phyloP scores from a whole-genome alignment of 768 basidiomycete species.

The Roridomyces roridus region DNA sequence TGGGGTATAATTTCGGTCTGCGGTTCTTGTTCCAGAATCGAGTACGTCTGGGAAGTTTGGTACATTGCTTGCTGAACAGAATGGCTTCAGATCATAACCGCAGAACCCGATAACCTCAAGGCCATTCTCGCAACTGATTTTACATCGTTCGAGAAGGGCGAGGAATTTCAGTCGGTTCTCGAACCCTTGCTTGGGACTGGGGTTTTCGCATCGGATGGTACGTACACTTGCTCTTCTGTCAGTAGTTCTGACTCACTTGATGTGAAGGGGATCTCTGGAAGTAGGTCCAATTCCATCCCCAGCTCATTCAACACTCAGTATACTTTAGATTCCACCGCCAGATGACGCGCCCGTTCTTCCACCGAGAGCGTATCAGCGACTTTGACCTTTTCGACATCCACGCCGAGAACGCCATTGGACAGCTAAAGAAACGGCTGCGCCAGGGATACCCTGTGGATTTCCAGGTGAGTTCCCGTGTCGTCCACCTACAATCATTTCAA shows the following conservation, averaged over 20 bases:
- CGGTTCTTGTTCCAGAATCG: constrained; percentile 1
- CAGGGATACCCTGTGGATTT: constrained; percentile 61
- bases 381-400: constrained; percentile 68
- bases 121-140: constrained; percentile 54
- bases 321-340: constrained; percentile 62
- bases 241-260: no score
- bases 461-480: constrained; percentile 43
- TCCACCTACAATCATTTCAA: background rate
- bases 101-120: constrained; percentile 56
- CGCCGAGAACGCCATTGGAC: constrained; percentile 49
- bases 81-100: background rate
- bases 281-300: background rate
- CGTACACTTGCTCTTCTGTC: constrained; percentile 29
- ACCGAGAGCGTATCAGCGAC: constrained; percentile 60
- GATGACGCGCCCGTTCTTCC: constrained; percentile 77
- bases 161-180: background rate
- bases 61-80: no score
- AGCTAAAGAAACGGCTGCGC: constrained; percentile 47
- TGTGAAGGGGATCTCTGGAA: background rate
- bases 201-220: constrained; percentile 34
- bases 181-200: background rate
- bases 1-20: background rate
- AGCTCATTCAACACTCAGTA: no score
- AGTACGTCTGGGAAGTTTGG: no score
- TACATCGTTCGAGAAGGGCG: constrained; percentile 50